Evolutionary conservation across 257 asterid species (phyloP).

Genomic region (Cruciata laevipes): DNA sequence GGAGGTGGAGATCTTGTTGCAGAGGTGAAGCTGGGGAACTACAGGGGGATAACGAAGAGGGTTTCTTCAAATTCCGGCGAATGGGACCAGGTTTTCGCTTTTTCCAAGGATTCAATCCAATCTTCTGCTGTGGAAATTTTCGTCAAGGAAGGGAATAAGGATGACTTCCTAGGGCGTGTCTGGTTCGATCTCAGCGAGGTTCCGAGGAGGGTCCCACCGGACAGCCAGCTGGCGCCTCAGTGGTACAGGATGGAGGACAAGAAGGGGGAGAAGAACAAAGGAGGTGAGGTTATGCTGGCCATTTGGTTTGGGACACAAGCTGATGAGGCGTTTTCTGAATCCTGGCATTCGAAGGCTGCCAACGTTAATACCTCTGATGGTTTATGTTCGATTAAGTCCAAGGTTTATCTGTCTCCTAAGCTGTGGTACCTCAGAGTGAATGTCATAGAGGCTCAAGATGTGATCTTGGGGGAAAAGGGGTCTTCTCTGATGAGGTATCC

Average conservation of each 20-base stretch:
- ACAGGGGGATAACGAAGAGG: slow-evolving; percentile 61
- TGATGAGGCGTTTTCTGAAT: slow-evolving; percentile 78
- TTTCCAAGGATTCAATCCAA: slow-evolving; percentile 73
- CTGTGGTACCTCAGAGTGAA: slow-evolving; percentile 78
- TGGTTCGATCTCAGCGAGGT: slow-evolving; percentile 86
- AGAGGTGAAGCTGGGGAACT: slow-evolving; percentile 82
- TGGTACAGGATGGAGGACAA: slow-evolving; percentile 83
- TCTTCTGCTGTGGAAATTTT: slow-evolving; percentile 69
- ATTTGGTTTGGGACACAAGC: slow-evolving; percentile 93
- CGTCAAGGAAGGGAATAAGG: slow-evolving; percentile 55
- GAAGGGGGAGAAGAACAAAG: slow-evolving; percentile 61
- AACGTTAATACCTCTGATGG: slow-evolving; percentile 59
- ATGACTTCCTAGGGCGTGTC: slow-evolving; percentile 68
- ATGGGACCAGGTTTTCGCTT: slow-evolving; percentile 83
- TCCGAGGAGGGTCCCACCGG: slow-evolving; percentile 72
- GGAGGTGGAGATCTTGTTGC: slow-evolving; percentile 59
- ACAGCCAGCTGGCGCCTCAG: slow-evolving; percentile 77
- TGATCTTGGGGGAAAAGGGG: slow-evolving; percentile 52
- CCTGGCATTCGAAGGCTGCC: slow-evolving; percentile 90
- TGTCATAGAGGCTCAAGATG: slow-evolving; percentile 76
- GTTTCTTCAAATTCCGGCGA: slow-evolving; percentile 38
- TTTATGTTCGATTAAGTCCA: slow-evolving; percentile 65
- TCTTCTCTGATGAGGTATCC: slow-evolving; percentile 58
- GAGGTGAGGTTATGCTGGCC: slow-evolving; percentile 66
- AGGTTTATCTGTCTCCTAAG: slow-evolving; percentile 75